phyloP scores from a whole-genome alignment of 768 basidiomycete species.

The Boletus subcaerulescens region DNA sequence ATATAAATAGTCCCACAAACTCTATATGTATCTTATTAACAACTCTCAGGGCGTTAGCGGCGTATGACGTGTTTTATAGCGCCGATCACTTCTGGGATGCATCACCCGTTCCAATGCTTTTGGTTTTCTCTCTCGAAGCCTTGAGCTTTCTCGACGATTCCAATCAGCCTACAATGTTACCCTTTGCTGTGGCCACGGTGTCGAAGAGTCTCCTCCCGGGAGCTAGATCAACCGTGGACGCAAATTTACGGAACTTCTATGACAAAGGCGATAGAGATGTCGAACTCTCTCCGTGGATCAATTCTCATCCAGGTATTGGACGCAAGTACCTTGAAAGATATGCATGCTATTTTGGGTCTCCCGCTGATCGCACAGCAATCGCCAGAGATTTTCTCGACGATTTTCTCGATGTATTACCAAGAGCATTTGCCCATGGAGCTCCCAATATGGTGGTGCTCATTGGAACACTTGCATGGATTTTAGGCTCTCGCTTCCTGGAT shows the following conservation, averaged over 20 bases:
- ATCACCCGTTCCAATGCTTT: background rate
- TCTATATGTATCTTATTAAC: background rate
- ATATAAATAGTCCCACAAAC: background rate
- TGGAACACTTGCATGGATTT: background rate
- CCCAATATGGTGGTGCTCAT: background rate
- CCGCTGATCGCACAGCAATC: background rate
- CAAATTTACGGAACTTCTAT: background rate
- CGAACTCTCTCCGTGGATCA: slow-evolving; percentile 1
- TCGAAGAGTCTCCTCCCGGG: background rate
- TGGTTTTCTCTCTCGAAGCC: background rate
- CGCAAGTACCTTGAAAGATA: background rate
- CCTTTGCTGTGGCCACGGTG: background rate
- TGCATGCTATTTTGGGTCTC: background rate
- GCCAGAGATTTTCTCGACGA: background rate
- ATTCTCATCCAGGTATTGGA: background rate
- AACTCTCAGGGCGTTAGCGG: background rate
- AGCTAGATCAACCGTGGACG: background rate
- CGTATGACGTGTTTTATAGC: background rate
- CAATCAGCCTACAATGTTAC: background rate
- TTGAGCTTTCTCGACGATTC: background rate
- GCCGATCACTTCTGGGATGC: background rate
- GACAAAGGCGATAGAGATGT: background rate
- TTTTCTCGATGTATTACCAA: background rate
- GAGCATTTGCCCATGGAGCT: background rate
- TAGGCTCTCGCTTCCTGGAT: background rate